Conservation (phyloP, 768 basidiomycete species). For the Amanita pseudoporphyria region DNA sequence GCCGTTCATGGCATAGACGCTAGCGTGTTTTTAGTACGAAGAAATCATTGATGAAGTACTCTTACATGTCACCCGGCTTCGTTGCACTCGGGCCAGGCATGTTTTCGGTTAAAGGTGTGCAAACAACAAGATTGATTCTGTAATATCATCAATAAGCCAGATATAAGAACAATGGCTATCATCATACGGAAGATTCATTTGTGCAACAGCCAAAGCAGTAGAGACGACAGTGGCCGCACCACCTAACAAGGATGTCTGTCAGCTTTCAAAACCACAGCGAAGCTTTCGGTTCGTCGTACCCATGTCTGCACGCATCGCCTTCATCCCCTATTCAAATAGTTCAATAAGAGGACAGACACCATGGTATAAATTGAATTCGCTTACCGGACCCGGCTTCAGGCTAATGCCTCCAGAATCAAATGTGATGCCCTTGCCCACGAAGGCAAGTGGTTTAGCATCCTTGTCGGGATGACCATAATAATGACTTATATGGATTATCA, state of each 20-base stretch:
- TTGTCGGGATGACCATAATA: constrained; percentile 66
- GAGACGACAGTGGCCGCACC: constrained; percentile 76
- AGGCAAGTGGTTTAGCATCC: constrained; percentile 51
- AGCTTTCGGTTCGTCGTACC: constrained; percentile 29
- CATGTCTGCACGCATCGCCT: constrained; percentile 83
- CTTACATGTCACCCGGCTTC: constrained; percentile 82
- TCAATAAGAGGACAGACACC: neutral
- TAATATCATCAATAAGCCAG: neutral
- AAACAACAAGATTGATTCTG: constrained; percentile 67
- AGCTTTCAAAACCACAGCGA: neutral
- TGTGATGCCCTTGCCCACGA: constrained; percentile 86
- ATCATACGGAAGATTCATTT: constrained; percentile 69
- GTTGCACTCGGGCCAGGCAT: constrained; percentile 67
- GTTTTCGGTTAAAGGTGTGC: constrained; percentile 77
- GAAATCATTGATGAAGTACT: constrained; percentile 1
- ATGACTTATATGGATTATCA: constrained; percentile 34
- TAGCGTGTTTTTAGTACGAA: constrained; percentile 16
- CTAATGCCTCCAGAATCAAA: constrained; percentile 88
- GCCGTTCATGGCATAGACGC: constrained; percentile 81
- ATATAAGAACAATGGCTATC: neutral
- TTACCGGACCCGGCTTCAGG: constrained; percentile 63
- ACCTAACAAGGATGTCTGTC: constrained; percentile 23
- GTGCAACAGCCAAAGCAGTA: constrained; percentile 68
- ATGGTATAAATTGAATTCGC: constrained; percentile 18
- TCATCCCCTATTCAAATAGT: constrained; percentile 49